Percentiles rank a stretch among this genome's conserved stretches.
phyloP scores from a whole-genome alignment of 352 stramenopile species.

The Nothophytophthora sp. region DNA sequence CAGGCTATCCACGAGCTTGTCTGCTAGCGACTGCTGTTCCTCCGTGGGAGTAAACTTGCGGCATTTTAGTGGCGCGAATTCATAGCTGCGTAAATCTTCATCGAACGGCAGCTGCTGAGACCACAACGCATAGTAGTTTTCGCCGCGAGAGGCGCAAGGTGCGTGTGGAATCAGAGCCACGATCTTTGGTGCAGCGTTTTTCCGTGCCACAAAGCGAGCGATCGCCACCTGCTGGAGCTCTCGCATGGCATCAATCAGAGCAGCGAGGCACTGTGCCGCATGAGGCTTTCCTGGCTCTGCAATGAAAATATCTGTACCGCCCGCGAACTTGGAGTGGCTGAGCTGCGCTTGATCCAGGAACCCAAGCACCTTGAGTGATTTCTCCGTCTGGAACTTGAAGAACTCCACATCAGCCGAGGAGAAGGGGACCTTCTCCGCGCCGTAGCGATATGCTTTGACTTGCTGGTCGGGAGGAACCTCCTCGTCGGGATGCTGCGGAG shows the following conservation, averaged over 20 bases:
- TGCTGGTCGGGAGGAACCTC: slow-evolving; percentile 70
- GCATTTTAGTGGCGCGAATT: slow-evolving; percentile 70
- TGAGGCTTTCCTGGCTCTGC: slow-evolving; percentile 72
- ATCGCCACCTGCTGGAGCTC: slow-evolving; percentile 62
- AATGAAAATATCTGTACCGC: slow-evolving; percentile 69
- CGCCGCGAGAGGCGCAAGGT: slow-evolving; percentile 18
- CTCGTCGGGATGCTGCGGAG: slow-evolving; percentile 65
- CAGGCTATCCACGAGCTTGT: slow-evolving; percentile 75
- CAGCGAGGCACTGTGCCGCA: slow-evolving; percentile 57
- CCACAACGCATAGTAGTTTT: slow-evolving; percentile 77
- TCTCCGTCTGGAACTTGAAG: slow-evolving; percentile 83
- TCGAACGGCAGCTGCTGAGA: slow-evolving; percentile 76
- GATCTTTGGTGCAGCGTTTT: slow-evolving; percentile 81
- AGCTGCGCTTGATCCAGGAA: slow-evolving; percentile 65
- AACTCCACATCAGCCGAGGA: slow-evolving; percentile 78
- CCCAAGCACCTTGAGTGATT: slow-evolving; percentile 72
- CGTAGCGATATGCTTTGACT: slow-evolving; percentile 84
- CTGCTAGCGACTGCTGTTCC: slow-evolving; percentile 59
- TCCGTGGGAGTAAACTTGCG: slow-evolving; percentile 50
- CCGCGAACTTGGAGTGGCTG: slow-evolving; percentile 58
- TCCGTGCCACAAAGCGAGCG: slow-evolving; percentile 77
- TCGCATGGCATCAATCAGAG: slow-evolving; percentile 69
- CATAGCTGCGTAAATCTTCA: slow-evolving; percentile 78
- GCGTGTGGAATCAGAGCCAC: slow-evolving; percentile 67
- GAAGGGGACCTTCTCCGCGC: slow-evolving; percentile 79